These are phyloP conservation scores for Annona cherimola DNA, from an alignment of 164 flowering plant species.

Conservation along the genomic window DNA sequence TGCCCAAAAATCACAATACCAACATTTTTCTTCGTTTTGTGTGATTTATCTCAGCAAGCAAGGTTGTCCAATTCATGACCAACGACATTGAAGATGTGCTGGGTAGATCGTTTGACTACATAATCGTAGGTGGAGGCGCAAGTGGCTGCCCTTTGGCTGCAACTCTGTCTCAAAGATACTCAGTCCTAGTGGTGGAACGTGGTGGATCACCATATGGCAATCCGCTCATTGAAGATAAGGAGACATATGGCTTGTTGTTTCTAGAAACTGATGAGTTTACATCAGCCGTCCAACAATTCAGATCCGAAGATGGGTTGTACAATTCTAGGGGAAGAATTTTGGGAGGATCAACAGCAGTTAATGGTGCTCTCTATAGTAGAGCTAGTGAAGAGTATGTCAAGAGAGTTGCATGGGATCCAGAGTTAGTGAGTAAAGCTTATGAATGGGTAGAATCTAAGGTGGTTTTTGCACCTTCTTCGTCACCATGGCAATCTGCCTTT, in stretches of 20 bases:
- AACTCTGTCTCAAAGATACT: constrained; percentile 34
- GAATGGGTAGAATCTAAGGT: constrained; percentile 40
- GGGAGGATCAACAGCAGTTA: constrained; percentile 36
- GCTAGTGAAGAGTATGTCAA: constrained; percentile 26
- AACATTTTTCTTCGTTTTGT: too few relatives aligned
- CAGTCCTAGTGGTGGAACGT: constrained; percentile 20
- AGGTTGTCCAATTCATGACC: constrained; percentile 20
- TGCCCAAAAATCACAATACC: too few relatives aligned
- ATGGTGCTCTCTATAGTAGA: constrained; percentile 35
- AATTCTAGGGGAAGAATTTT: constrained; percentile 34
- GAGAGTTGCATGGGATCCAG: constrained; percentile 28
- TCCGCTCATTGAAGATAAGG: neutral
- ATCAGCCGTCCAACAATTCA: constrained; percentile 27
- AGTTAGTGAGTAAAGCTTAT: constrained; percentile 28
- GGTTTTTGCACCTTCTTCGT: constrained; percentile 25
- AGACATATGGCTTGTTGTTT: constrained; percentile 19
- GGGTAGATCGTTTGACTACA: constrained; percentile 38
- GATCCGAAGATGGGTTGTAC: constrained; percentile 31
- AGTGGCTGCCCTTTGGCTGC: constrained; percentile 47
- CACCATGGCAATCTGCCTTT: constrained; percentile 26
- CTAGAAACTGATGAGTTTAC: constrained; percentile 24
- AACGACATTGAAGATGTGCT: constrained; percentile 24
- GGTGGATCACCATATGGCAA: too few relatives aligned
- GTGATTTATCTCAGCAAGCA: constrained; percentile 5
- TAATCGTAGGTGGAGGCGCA: constrained; percentile 44